phyloP scores from a whole-genome alignment of 768 basidiomycete genomes.

The Leccinellum luteum region DNA sequence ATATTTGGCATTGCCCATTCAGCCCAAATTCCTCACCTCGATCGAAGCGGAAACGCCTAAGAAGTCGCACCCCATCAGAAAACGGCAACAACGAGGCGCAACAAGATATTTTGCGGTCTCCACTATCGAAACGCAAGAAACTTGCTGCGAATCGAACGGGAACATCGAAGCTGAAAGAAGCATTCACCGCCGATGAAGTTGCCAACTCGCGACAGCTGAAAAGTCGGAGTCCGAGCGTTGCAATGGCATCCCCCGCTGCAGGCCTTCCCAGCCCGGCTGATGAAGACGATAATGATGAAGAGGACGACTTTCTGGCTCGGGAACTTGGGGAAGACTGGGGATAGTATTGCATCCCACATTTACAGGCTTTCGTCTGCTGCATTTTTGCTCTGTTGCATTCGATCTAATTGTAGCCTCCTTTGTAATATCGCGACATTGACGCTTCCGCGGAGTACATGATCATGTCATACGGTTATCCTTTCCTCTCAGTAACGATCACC shows the following conservation, averaged over 20 bases:
- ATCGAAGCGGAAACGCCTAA: constrained; percentile 62
- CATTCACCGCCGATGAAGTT: constrained; percentile 55
- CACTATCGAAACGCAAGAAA: constrained; percentile 80
- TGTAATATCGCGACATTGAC: constrained; percentile 19
- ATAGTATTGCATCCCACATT: constrained; percentile 35
- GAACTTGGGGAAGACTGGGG: constrained; percentile 78
- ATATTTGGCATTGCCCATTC: constrained; percentile 13
- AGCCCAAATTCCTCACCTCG: constrained; percentile 43
- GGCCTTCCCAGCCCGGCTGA: constrained; percentile 33
- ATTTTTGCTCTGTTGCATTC: constrained; percentile 14
- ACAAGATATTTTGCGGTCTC: constrained; percentile 56
- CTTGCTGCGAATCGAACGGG: constrained; percentile 62
- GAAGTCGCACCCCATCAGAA: constrained; percentile 72
- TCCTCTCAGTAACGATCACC: background rate
- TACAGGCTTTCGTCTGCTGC: background rate
- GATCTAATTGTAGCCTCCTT: constrained; percentile 18
- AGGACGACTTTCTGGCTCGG: constrained; percentile 79
- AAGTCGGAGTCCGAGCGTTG: constrained; percentile 25
- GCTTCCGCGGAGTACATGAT: background rate
- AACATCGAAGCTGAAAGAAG: constrained; percentile 67
- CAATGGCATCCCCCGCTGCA: constrained; percentile 6
- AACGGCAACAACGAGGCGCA: constrained; percentile 37
- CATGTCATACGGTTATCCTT: background rate
- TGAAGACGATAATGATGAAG: constrained; percentile 59
- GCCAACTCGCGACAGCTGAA: constrained; percentile 11